Evolutionary conservation across 2,329 filamentous ascomycete genomes (phyloP), one percentile per base, ranked within the genome.

Genomic region (Cyphellophora europaea): DNA sequence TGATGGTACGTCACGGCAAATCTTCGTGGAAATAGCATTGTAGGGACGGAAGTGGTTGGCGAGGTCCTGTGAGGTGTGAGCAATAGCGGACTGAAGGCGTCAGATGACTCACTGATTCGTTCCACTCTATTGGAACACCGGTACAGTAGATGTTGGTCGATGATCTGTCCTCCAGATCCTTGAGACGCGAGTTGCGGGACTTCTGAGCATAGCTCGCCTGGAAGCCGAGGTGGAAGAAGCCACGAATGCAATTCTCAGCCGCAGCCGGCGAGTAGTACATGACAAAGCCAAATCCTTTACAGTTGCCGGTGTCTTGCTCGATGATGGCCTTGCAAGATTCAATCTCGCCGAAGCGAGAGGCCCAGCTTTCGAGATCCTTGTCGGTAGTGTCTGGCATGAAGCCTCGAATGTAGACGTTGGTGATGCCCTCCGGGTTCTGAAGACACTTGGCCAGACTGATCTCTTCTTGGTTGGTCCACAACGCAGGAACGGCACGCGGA

Each of bases 241-340:
- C 91, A 35, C 87, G 84, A 54, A 98, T 98, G 58, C 91, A 96
- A 54, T 87, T 82, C 65, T 96, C 88, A 10, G 91, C 94, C 47
- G 95, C 80, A 36, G 80, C 78, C 44, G 83, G 82, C 49, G 84
- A 82, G 57, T 74, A 82, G 58, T 93, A 98, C 61, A 95, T 94
- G 58, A 94, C 89, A 56, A 98, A 98, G 4, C 91, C 91, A 55
- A 96, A 98, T 91, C 91, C 91, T 65, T 98, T 98, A 75, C 91
- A 98, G 44, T 87, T 80, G 41, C 87, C 85, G 32, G 86, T 93
- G 48, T 82, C 79, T 34, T 88, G 81, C 63, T 98, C 93, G 53
- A 98, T 93, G 63, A 98, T 98, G 11, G 93, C 91, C 70, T 98
- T 98, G 53, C 87, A 95, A 47, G 88, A 93, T 63, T 94, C 86